Evolutionary conservation across 2,329 filamentous ascomycete species (phyloP), one percentile per base, ranked within the genome.

Genomic region (Claviceps paspali): DNA sequence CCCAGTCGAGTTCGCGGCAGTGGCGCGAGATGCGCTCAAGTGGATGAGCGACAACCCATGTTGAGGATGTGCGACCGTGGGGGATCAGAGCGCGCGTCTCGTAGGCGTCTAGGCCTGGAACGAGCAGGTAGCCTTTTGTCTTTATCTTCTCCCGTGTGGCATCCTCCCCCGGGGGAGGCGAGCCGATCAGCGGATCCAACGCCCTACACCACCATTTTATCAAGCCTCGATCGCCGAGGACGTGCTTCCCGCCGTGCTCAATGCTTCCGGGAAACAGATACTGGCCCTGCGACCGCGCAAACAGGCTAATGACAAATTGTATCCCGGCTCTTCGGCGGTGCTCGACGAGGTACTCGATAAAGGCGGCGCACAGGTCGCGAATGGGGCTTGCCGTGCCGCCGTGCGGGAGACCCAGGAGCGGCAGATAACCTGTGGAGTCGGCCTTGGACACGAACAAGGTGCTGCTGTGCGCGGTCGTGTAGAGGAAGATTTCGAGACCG

Each of bases 141-240:
- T 5, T 15, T 4, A 10, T 78, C n/a, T 47, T 51, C 32, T 58
- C 57, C 63, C 68, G 70, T 1, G 43, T 40, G 19, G 46, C 43
- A 17, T 45, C 45, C n/a, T 51, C 48, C 4, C 50, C 48, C 6
- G 39, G 32, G 4, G 62, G 63, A 21, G 70, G 58, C 11, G 59
- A 44, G 35, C 65, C 62, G 9, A 93, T 58, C 3, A 95, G 64
- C 0, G 82, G 81, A 51, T 95, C 80, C 10, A 95, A 61, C 9
- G 88, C 82, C 12, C 75, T 79, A 52, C 86, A 94, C 91, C 91
- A 98, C 91, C 91, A 98, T 50, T 79, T 84, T 15, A 98, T 83
- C 36, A 98, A 64, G 0, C 82, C 84, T 23, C 86, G 70, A 50
- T 98, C 91, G 49, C 94, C 85, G 7, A 96, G 64, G 0, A 98